Evolutionary conservation across 192 early-diverging fungal genomes (phyloP).

Genomic region (Glomus cerebriforme): DNA sequence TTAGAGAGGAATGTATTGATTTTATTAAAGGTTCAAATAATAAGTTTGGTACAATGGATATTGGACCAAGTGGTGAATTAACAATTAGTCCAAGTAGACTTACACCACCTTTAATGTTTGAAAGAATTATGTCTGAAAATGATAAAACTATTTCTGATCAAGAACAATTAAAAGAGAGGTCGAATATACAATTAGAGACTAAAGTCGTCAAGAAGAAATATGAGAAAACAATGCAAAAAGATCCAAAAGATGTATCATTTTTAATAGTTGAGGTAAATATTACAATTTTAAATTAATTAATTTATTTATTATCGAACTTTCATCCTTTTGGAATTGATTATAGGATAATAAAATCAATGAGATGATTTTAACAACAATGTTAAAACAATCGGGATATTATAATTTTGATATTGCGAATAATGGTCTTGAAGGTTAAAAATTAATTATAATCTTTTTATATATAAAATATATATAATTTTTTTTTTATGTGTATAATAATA

Average conservation of each 20-base stretch:
- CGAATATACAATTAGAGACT: not conserved
- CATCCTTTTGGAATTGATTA: not conserved
- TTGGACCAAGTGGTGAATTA: not conserved
- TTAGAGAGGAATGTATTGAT: not conserved
- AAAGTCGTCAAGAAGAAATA: not conserved
- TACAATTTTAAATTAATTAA: not conserved
- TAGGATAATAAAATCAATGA: constrained; percentile 18
- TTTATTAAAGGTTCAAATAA: not conserved
- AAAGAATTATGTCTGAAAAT: not conserved
- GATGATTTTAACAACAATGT: constrained; percentile 18
- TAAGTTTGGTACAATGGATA: not conserved
- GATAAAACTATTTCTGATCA: not conserved
- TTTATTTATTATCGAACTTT: not conserved
- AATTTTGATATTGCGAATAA: not conserved
- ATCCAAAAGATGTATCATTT: not conserved
- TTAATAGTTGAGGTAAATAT: constrained; percentile 14
- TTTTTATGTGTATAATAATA: too few species aligned
- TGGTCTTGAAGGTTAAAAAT: not conserved
- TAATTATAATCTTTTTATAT: not conserved
- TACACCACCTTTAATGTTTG: not conserved
- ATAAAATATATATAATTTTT: too few species aligned
- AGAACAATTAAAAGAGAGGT: not conserved
- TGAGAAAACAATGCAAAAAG: not conserved
- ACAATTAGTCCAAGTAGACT: not conserved
- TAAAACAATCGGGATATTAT: not conserved